phyloP scores from a whole-genome alignment of 176 grass and related monocot species.

The Olyra latifolia region DNA sequence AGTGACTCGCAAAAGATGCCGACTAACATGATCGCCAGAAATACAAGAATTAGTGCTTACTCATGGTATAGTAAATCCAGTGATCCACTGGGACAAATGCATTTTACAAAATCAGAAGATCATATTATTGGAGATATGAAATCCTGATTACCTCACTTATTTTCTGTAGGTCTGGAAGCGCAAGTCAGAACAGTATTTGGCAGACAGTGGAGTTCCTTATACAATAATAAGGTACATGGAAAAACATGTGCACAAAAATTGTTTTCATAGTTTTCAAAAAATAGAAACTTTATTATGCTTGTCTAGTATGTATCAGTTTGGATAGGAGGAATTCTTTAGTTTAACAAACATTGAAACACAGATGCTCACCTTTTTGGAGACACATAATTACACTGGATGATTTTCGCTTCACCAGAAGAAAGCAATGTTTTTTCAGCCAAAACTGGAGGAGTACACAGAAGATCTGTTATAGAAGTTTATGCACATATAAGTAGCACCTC shows the following conservation, averaged over 20 bases:
- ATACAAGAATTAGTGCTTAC: neutral
- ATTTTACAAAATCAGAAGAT: neutral
- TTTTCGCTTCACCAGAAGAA: neutral
- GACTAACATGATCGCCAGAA: neutral
- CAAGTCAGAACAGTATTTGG: conserved; percentile 84
- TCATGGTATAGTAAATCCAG: neutral
- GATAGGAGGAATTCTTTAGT: neutral
- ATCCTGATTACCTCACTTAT: neutral
- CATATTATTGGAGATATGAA: neutral
- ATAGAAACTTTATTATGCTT: neutral
- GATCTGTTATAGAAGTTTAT: neutral
- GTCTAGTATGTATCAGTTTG: neutral
- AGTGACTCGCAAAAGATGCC: neutral
- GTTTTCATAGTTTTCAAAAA: neutral
- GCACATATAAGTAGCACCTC: neutral
- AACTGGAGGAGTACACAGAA: neutral
- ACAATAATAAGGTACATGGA: conserved; percentile 69
- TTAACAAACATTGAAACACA: neutral
- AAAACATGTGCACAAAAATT: neutral
- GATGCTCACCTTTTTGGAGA: neutral
- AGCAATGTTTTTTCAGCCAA: neutral
- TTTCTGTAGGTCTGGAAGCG: conserved; percentile 78
- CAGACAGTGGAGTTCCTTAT: conserved; percentile 72
- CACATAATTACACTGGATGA: neutral
- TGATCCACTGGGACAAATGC: neutral